A percentile compares a stretch with the other conserved stretches of the same genome.
Evolutionary conservation across 2,329 filamentous ascomycete genomes (phyloP).

Genomic region (Stagonosporopsis cucurbitacearum): DNA sequence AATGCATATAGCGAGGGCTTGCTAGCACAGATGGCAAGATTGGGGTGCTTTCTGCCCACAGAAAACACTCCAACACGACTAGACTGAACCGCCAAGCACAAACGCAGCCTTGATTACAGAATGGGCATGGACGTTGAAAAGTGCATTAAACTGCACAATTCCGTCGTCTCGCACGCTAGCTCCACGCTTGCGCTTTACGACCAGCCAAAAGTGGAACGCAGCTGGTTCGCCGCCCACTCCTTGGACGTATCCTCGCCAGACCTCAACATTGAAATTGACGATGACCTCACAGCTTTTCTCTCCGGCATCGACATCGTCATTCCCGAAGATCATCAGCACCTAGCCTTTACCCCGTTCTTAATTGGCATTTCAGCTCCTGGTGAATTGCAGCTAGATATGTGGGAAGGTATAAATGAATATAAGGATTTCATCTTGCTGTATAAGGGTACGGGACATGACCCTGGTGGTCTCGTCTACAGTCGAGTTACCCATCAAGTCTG

Average conservation of each 20-base stretch:
- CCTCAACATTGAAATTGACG: background rate
- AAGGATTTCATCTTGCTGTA: constrained; percentile 1
- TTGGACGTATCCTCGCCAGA: background rate
- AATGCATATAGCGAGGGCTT: background rate
- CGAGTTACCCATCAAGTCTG: background rate
- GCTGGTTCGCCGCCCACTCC: constrained; percentile 2
- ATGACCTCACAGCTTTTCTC: constrained; percentile 3
- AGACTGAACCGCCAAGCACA: background rate
- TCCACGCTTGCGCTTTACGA: background rate
- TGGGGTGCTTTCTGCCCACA: background rate
- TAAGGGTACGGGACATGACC: background rate
- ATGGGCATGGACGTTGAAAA: constrained; percentile 1
- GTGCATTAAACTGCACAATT: constrained; percentile 2
- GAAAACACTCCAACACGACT: constrained; percentile 1
- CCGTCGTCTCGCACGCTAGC: constrained; percentile 1
- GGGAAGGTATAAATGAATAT: constrained; percentile 1
- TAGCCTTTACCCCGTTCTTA: constrained; percentile 5
- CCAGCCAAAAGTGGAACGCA: background rate
- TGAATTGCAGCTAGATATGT: constrained; percentile 4
- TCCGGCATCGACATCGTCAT: constrained; percentile 4
- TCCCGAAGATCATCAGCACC: background rate
- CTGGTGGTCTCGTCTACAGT: constrained; percentile 1
- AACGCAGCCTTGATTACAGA: constrained; percentile 2
- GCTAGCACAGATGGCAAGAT: background rate
- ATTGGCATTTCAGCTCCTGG: background rate